A percentile compares a stretch with the other conserved stretches of the same genome.
These are phyloP conservation scores for Alloascoidea hylecoeti DNA, from an alignment of 805 yeast species.

Conservation along the genomic window DNA sequence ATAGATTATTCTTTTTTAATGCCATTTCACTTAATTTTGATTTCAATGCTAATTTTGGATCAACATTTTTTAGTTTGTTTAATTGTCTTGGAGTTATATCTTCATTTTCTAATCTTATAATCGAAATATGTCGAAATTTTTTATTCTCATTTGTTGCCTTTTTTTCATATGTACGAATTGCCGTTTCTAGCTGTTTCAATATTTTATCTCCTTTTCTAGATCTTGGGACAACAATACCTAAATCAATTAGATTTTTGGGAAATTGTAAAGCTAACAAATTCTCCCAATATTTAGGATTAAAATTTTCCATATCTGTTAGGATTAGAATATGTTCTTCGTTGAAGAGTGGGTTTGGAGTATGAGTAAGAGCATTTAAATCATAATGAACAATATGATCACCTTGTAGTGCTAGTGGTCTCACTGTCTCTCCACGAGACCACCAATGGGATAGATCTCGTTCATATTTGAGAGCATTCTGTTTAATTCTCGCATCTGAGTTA, in stretches of 20 bases:
- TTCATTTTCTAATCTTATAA: conserved; percentile 65
- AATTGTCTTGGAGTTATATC: not conserved
- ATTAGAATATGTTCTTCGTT: conserved; percentile 77
- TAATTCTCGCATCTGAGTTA: not conserved
- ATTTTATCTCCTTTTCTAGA: conserved; percentile 72
- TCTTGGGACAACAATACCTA: conserved; percentile 88
- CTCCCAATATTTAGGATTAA: conserved; percentile 79
- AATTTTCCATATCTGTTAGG: conserved; percentile 81
- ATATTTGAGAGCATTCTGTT: not conserved
- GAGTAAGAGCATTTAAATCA: conserved; percentile 65
- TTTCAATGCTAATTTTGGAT: not conserved
- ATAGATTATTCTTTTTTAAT: conserved; percentile 79
- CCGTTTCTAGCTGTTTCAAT: conserved; percentile 54
- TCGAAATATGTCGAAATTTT: conserved; percentile 56
- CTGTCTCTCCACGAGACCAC: not conserved
- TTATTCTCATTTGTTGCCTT: conserved; percentile 41
- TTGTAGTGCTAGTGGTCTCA: conserved; percentile 13
- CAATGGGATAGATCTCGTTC: not conserved
- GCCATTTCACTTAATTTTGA: conserved; percentile 49
- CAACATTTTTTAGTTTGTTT: not conserved
- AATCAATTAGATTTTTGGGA: conserved; percentile 72
- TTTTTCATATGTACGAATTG: conserved; percentile 58
- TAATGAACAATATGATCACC: conserved; percentile 70
- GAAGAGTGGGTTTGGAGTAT: conserved; percentile 56
- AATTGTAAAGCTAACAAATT: conserved; percentile 63